A percentile compares a stretch with the other conserved stretches of the same genome.
Evolutionary conservation across 495 filamentous ascomycete genomes (phyloP).

Genomic region (Pyrenula massariospora): DNA sequence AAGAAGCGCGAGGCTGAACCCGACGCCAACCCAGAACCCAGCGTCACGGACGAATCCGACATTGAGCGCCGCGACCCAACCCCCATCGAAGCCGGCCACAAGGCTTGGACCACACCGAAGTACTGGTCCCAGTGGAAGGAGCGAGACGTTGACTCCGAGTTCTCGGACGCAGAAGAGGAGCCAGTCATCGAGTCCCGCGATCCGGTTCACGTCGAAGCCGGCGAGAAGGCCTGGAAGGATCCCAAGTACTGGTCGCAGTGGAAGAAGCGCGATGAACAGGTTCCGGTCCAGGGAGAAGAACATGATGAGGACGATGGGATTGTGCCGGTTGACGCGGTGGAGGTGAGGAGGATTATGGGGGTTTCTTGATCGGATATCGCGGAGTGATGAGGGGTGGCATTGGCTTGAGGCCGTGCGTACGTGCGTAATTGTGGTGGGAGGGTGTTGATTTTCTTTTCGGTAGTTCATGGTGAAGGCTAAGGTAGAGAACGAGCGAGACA

Average conservation of each 20-base stretch:
- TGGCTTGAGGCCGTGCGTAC: no score
- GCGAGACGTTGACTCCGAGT: neutral
- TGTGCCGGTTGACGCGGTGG: neutral
- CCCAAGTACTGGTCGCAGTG: neutral
- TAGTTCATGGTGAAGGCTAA: no score
- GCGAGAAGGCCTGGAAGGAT: neutral
- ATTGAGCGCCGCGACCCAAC: neutral
- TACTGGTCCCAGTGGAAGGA: neutral
- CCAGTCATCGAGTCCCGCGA: neutral
- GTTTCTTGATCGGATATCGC: no score
- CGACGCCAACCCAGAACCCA: no score
- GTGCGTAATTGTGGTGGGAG: no score
- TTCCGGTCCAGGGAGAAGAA: no score
- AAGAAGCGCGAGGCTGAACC: neutral
- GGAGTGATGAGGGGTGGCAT: no score
- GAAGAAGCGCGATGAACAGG: neutral
- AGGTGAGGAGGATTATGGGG: neutral
- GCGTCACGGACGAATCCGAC: no score
- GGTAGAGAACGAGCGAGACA: no score
- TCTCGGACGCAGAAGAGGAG: no score
- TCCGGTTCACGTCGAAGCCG: neutral
- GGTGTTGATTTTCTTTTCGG: no score
- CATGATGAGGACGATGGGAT: neutral
- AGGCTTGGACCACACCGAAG: neutral
- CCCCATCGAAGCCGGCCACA: neutral